Conservation (phyloP, 2,329 filamentous ascomycete genomes). For the Nothophaeocryptopus gaeumannii region DNA sequence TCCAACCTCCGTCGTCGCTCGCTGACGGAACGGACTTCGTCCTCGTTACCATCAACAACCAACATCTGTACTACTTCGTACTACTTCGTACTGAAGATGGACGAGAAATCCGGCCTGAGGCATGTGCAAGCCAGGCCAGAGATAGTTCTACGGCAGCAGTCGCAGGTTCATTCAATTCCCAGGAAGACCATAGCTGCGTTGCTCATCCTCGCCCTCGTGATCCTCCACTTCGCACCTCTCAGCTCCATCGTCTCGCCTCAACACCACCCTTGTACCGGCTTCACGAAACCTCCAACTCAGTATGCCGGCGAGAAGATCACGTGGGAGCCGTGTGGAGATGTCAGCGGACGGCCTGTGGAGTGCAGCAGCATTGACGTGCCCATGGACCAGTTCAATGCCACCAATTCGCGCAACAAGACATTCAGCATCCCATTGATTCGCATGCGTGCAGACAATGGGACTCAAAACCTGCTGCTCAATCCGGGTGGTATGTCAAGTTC, state of each 20-base stretch:
- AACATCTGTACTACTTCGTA: too few species aligned
- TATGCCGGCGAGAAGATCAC: slow-evolving; percentile 24
- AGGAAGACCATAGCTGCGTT: too few species aligned
- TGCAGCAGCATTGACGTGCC: slow-evolving; percentile 21
- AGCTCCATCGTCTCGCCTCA: background rate
- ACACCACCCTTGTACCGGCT: background rate
- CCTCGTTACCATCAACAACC: too few species aligned
- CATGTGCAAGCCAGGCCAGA: too few species aligned
- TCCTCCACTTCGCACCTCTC: too few species aligned
- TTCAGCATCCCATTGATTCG: slow-evolving; percentile 23
- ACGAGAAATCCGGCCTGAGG: too few species aligned
- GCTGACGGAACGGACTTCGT: too few species aligned
- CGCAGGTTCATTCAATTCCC: too few species aligned
- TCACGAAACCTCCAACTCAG: background rate
- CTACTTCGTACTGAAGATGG: too few species aligned
- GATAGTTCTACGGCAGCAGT: too few species aligned
- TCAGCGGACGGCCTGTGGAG: slow-evolving; percentile 19
- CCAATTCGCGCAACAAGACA: slow-evolving; percentile 22
- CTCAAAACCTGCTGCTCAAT: slow-evolving; percentile 18
- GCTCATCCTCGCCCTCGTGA: too few species aligned
- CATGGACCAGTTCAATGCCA: slow-evolving; percentile 25
- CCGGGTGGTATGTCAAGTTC: slow-evolving; percentile 10
- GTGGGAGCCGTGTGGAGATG: slow-evolving; percentile 21
- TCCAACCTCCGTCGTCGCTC: too few species aligned
- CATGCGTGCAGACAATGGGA: slow-evolving; percentile 18